Conservation (phyloP, 1,284 basidiomycete species). For the Sphaerobolus stellatus region DNA sequence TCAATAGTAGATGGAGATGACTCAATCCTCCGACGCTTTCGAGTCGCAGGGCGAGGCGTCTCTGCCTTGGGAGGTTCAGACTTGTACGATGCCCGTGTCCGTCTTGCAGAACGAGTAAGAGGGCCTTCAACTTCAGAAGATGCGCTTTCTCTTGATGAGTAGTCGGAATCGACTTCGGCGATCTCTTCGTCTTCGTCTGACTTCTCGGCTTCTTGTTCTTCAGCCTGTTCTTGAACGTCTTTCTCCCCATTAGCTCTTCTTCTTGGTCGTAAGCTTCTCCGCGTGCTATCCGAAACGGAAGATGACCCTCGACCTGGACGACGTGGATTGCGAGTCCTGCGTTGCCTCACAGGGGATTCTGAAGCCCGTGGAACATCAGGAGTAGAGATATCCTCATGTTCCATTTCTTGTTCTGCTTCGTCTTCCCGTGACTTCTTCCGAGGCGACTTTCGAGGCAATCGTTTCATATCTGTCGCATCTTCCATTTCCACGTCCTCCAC, state of each 20-base stretch:
- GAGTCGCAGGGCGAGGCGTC: constrained; percentile 23
- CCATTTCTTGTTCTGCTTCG: too few relatives aligned
- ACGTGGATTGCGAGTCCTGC: constrained; percentile 9
- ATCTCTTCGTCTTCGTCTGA: constrained; percentile 7
- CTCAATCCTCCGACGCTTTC: constrained; percentile 50
- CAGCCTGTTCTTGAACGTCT: constrained; percentile 30
- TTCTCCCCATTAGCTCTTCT: too few relatives aligned
- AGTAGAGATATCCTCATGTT: constrained; percentile 4
- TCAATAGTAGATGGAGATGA: constrained; percentile 38
- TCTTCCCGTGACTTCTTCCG: too few relatives aligned
- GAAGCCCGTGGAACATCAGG: constrained; percentile 2
- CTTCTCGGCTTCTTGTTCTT: constrained; percentile 23
- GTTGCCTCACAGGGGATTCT: constrained; percentile 3
- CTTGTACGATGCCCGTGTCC: constrained; percentile 27
- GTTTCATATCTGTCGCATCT: constrained; percentile 3
- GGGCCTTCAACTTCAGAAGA: background rate
- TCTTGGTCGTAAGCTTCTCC: constrained; percentile 6
- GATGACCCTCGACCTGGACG: background rate
- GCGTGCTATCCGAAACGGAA: too few relatives aligned
- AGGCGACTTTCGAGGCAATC: too few relatives aligned
- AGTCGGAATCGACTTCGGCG: constrained; percentile 18
- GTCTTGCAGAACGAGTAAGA: background rate
- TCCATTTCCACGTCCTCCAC: background rate
- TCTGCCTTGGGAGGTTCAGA: constrained; percentile 23
- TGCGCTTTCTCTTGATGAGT: background rate